Evolutionary conservation across 176 grass and related monocot species (phyloP), one percentile per base, ranked within the genome.

Genomic region (Carex cristatella): DNA sequence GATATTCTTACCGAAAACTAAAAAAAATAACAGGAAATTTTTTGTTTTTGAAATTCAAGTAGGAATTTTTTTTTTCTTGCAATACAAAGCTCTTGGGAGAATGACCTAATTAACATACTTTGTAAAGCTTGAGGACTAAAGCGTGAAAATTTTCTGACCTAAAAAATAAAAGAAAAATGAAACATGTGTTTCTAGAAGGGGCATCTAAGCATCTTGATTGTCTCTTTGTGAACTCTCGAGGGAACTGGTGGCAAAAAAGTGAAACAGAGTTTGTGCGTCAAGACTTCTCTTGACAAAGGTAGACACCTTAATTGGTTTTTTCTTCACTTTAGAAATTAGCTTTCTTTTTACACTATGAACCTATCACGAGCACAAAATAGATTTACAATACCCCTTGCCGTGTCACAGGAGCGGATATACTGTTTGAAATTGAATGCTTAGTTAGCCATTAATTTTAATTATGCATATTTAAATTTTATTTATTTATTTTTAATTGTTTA

Each of bases 181-280:
- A 78, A 2, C 12, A 13, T 15, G 27, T 2, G 40, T 19, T 86
- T 79, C 84, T 79, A 86, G 84, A 86, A 66, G 46, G 58, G 58
- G 71, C 70, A 67, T 79, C 40, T 65, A 38, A 40, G 71, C 70
- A 67, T 79, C 40, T 65, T 31, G 2, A 42, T 59, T 46, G 33
- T 49, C 57, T 75, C 46, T 40, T 61, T 87, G 85, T 81, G 65
- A 65, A 58, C 59, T 42, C 62, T 4, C 9, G 12, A 81, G 85
- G 85, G 76, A 87, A 87, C 85, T 64, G 63, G 85, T 71, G 85
- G 62, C 61, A 13, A 69, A 87, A 87, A 81, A 18, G 61, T 60
- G 63, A 70, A 81, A 81, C 85, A 87, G 19, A 30, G 40, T 85
- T 85, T 63, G 42, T 85, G 81, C 40, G 11, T 54, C 5, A 28